A percentile compares a stretch with the other conserved stretches of the same genome.
These are phyloP conservation scores for Chloromonas sp. DNA, from an alignment of 163 green algal species.

Conservation along the genomic window DNA sequence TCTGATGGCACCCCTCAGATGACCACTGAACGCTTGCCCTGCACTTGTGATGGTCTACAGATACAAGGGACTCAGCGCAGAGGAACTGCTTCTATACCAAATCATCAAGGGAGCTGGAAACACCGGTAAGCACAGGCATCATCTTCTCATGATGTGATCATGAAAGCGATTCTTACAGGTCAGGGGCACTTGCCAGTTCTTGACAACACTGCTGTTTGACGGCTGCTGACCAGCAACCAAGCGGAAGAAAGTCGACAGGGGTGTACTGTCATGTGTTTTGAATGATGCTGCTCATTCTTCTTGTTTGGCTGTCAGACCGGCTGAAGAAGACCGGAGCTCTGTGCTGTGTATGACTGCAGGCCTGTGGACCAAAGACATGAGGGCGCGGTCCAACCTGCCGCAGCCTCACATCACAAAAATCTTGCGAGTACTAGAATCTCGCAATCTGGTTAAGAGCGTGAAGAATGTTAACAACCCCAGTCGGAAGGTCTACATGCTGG, in stretches of 20 bases:
- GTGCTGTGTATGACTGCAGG: conserved; percentile 38
- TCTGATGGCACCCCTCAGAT: not conserved
- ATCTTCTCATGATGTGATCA: too few species aligned
- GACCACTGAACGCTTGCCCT: too few species aligned
- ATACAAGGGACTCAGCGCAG: conserved; percentile 57
- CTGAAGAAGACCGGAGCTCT: not conserved
- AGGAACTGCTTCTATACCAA: conserved; percentile 81
- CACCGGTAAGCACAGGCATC: conserved; percentile 24
- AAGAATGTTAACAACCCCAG: conserved; percentile 73
- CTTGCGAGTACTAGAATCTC: conserved; percentile 56
- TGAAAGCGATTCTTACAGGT: conserved; percentile 12
- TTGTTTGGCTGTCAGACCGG: too few species aligned
- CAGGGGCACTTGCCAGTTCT: not conserved
- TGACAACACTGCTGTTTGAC: not conserved
- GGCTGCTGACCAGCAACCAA: too few species aligned
- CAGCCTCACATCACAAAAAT: conserved; percentile 87
- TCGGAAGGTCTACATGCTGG: conserved; percentile 88
- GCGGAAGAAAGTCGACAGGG: too few species aligned
- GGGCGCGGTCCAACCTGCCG: conserved; percentile 71
- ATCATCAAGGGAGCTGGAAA: conserved; percentile 67
- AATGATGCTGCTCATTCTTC: too few species aligned
- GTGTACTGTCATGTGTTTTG: too few species aligned
- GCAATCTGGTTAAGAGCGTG: conserved; percentile 85
- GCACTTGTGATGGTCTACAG: conserved; percentile 17
- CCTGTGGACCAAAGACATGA: conserved; percentile 91